These are phyloP conservation scores for Cucumis cinereus DNA, from an alignment of 306 rosid genomes.

Conservation along the genomic window DNA sequence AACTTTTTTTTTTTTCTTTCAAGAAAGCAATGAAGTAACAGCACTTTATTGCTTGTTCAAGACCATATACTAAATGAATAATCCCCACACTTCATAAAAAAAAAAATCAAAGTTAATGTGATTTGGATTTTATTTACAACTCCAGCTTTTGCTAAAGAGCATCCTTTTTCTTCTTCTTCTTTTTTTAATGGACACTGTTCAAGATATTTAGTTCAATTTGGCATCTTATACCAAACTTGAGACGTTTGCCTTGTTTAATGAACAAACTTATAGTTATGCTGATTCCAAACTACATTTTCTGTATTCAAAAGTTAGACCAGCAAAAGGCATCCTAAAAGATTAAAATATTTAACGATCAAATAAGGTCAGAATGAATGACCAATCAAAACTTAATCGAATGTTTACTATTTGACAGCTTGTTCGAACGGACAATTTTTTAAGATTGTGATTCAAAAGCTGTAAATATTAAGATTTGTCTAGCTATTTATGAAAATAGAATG, in stretches of 20 bases:
- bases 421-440: not conserved
- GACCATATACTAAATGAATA: not conserved
- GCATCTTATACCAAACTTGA: slow-evolving; percentile 9
- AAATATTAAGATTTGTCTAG: not conserved
- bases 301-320: not conserved
- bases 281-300: not conserved
- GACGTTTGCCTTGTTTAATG: not conserved
- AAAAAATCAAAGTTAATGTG: not conserved
- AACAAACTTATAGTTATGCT: not conserved
- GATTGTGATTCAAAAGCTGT: not conserved
- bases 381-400: not conserved
- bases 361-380: not conserved
- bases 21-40: not conserved
- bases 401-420: not conserved
- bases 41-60: not conserved
- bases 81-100: not conserved
- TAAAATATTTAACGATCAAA: not conserved
- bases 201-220: not conserved
- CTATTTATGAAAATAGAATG: not conserved
- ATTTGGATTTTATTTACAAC: not conserved
- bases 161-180: not conserved
- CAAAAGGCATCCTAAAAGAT: not conserved
- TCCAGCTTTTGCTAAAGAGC: not conserved
- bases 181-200: not conserved
- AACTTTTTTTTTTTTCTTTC: not conserved